phyloP scores from a whole-genome alignment of 164 flowering plant genomes.

The Umbellularia californica region DNA sequence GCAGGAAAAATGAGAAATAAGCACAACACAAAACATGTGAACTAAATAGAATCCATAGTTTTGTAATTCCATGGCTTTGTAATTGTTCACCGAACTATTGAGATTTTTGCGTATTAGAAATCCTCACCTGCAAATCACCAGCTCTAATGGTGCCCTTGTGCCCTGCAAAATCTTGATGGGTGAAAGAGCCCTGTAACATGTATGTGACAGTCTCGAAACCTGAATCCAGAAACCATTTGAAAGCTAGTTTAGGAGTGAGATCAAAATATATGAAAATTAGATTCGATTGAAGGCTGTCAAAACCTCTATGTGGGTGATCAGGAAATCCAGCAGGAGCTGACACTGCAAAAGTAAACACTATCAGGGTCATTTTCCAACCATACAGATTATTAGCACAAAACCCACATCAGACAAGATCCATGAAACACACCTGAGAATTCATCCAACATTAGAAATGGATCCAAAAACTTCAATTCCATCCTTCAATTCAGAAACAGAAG shows the following conservation, averaged over 20 bases:
- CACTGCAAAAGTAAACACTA: conserved; percentile 38
- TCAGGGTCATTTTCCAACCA: neutral
- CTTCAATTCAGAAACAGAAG: conserved; percentile 27
- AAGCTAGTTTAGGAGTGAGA: neutral
- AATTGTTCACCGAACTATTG: neutral
- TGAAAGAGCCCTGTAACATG: conserved; percentile 75
- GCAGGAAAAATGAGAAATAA: conserved; percentile 14
- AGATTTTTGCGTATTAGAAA: neutral
- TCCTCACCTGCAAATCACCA: conserved; percentile 77
- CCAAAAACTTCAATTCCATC: conserved; percentile 59
- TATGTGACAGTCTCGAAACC: conserved; percentile 91
- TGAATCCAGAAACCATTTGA: conserved; percentile 13
- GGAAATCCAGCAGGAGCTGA: conserved; percentile 93
- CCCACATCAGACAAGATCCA: neutral
- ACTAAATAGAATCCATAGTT: neutral
- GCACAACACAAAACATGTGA: neutral
- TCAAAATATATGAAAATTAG: neutral
- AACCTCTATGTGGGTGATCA: conserved; percentile 95
- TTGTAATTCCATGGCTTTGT: neutral
- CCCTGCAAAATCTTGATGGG: conserved; percentile 89
- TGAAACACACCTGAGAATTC: conserved; percentile 57
- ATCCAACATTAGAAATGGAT: conserved; percentile 84
- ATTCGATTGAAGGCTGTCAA: neutral
- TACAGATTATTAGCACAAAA: neutral
- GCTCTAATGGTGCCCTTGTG: conserved; percentile 71